These are phyloP conservation scores for Epichloe bromicola DNA, from an alignment of 2,329 filamentous ascomycete genomes.

Conservation along the genomic window DNA sequence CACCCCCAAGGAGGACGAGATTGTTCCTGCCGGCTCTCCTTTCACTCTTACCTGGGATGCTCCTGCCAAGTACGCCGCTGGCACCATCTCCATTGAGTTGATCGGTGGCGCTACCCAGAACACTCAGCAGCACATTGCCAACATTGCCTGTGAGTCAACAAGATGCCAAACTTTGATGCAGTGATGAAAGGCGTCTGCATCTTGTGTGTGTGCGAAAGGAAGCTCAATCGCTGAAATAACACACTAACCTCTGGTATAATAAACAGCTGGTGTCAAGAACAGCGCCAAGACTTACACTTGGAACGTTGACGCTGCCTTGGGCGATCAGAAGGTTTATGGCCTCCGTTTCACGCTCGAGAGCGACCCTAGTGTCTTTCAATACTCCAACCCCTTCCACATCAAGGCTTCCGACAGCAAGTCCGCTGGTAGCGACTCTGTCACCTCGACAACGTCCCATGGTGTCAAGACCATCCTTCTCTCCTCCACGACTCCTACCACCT, in stretches of 20 bases:
- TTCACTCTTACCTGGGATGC: slow-evolving; percentile 39
- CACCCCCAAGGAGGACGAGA: slow-evolving; percentile 30
- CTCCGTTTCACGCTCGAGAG: slow-evolving; percentile 39
- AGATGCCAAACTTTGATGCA: background rate
- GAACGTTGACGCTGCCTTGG: slow-evolving; percentile 33
- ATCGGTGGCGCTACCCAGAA: slow-evolving; percentile 35
- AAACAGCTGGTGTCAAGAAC: slow-evolving; percentile 34
- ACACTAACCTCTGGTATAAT: background rate
- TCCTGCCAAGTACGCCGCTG: slow-evolving; percentile 25
- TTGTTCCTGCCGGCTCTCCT: slow-evolving; percentile 33
- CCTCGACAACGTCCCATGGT: slow-evolving; percentile 16
- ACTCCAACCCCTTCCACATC: slow-evolving; percentile 49
- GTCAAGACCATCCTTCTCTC: slow-evolving; percentile 19
- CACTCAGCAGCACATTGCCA: slow-evolving; percentile 27
- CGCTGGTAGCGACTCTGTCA: slow-evolving; percentile 15
- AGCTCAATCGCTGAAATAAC: background rate
- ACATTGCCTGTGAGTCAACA: slow-evolving; percentile 37
- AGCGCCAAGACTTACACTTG: slow-evolving; percentile 33
- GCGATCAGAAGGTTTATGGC: slow-evolving; percentile 38
- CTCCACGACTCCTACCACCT: slow-evolving; percentile 8
- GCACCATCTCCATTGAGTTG: slow-evolving; percentile 38
- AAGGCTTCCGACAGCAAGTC: slow-evolving; percentile 15
- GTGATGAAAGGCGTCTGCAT: background rate
- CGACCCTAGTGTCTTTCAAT: slow-evolving; percentile 41
- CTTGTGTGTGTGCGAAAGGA: no score